These are phyloP conservation scores for Cryptosporidium xiaoi DNA, from an alignment of 169 alveolate genomes.

Conservation along the genomic window DNA sequence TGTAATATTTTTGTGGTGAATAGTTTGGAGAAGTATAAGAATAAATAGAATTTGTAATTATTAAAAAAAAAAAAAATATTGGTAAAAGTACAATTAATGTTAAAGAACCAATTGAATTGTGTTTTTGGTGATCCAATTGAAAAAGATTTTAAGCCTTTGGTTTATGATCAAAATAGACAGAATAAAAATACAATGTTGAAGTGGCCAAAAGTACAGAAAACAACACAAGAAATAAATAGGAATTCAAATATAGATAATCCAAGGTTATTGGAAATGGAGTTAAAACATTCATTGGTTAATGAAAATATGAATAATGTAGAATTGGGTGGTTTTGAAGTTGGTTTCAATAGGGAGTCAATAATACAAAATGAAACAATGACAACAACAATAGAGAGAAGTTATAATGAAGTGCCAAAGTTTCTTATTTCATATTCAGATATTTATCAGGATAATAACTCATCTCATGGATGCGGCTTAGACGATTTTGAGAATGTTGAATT, in stretches of 20 bases:
- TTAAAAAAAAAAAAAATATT: too few species aligned
- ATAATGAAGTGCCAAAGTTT: conserved; percentile 52
- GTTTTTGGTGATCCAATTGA: conserved; percentile 12
- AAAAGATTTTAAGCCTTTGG: conserved; percentile 28
- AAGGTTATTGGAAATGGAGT: background rate
- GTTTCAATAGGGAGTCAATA: conserved; percentile 6
- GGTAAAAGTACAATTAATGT: background rate
- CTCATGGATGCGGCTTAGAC: background rate
- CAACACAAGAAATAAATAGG: background rate
- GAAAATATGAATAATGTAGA: conserved; percentile 19
- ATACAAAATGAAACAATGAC: background rate
- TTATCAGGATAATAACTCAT: conserved; percentile 17
- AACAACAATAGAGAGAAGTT: conserved; percentile 1
- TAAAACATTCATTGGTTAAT: conserved; percentile 6
- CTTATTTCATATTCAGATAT: conserved; percentile 48
- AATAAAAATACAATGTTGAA: conserved; percentile 6
- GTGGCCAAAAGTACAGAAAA: conserved; percentile 10
- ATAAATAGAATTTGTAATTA: background rate
- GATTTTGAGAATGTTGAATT: conserved; percentile 4
- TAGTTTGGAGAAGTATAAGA: background rate
- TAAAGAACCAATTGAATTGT: conserved; percentile 28
- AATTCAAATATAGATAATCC: background rate
- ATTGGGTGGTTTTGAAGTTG: conserved; percentile 60
- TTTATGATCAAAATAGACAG: conserved; percentile 24
- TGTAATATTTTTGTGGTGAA: background rate